phyloP scores from a whole-genome alignment of 1,284 basidiomycete genomes.

The Peniophora sp. region DNA sequence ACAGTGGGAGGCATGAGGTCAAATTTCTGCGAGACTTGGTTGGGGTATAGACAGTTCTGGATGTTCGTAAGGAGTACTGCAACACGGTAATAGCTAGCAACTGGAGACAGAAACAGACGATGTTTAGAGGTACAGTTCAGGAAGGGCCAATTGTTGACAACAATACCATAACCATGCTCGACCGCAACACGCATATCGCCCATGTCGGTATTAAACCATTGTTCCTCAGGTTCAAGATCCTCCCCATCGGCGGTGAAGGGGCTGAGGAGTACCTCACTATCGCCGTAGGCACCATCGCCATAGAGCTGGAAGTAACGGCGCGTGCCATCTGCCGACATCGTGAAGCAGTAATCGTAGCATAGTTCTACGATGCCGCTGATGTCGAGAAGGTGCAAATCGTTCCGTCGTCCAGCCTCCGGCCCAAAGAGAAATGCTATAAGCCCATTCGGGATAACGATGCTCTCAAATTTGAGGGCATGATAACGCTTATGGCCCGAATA shows the following conservation, averaged over 20 bases:
- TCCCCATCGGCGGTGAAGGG: slow-evolving; percentile 7
- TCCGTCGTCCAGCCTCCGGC: slow-evolving; percentile 14
- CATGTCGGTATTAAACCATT: slow-evolving; percentile 13
- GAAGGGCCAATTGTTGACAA: slow-evolving; percentile 10
- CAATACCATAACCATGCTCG: slow-evolving; percentile 14
- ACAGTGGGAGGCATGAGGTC: slow-evolving; percentile 5
- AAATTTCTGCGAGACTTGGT: slow-evolving; percentile 10
- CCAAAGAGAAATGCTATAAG: slow-evolving; percentile 17
- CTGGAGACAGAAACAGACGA: slow-evolving; percentile 8
- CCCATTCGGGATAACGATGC: slow-evolving; percentile 17
- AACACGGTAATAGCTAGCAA: slow-evolving; percentile 14
- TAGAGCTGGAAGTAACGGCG: slow-evolving; percentile 10
- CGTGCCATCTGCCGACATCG: no score
- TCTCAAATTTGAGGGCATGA: slow-evolving; percentile 20
- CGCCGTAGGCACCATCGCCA: slow-evolving; percentile 11
- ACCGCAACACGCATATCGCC: slow-evolving; percentile 11
- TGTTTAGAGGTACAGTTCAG: slow-evolving; percentile 12
- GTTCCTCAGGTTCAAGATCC: slow-evolving; percentile 6
- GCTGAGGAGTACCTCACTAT: slow-evolving; percentile 9
- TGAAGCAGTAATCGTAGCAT: no score
- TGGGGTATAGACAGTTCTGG: slow-evolving; percentile 13
- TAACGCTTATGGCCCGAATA: slow-evolving; percentile 20
- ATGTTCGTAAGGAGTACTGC: slow-evolving; percentile 12
- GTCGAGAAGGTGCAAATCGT: slow-evolving; percentile 14
- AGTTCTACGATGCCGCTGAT: slow-evolving; percentile 6